Evolutionary conservation across 2,329 filamentous ascomycete species (phyloP).

Genomic region (Pseudofabraea citricarpa): DNA sequence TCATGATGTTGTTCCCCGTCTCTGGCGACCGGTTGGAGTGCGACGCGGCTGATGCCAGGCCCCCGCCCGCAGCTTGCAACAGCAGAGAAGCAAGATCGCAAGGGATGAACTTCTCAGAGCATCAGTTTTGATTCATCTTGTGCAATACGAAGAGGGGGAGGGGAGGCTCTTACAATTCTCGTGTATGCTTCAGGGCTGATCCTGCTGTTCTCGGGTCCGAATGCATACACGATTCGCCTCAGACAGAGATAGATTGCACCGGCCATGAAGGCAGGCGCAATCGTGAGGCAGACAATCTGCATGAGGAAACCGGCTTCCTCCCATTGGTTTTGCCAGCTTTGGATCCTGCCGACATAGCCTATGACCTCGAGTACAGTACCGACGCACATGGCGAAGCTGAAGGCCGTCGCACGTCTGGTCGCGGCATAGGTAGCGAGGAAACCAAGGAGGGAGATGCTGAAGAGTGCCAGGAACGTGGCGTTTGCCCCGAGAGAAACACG

Average conservation of each 20-base stretch:
- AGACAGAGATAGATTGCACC: slow-evolving; percentile 61
- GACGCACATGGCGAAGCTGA: slow-evolving; percentile 46
- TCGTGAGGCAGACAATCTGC: slow-evolving; percentile 57
- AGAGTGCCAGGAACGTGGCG: slow-evolving; percentile 44
- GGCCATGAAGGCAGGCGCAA: slow-evolving; percentile 60
- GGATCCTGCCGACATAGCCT: slow-evolving; percentile 54
- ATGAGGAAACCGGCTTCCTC: slow-evolving; percentile 43
- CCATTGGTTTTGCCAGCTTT: slow-evolving; percentile 50
- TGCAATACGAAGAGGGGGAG: no score
- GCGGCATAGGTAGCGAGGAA: slow-evolving; percentile 36
- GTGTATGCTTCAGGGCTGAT: slow-evolving; percentile 43
- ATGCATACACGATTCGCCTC: slow-evolving; percentile 41
- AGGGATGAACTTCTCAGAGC: slow-evolving; percentile 47
- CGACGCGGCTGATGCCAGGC: slow-evolving; percentile 46
- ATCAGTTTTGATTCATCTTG: neutral
- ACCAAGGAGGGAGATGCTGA: slow-evolving; percentile 37
- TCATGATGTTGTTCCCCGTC: slow-evolving; percentile 55
- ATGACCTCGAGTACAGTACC: slow-evolving; percentile 52
- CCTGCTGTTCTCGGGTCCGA: slow-evolving; percentile 43
- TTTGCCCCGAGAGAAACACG: slow-evolving; percentile 50
- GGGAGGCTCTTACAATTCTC: slow-evolving; percentile 41
- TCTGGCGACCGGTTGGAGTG: slow-evolving; percentile 30
- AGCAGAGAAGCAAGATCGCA: slow-evolving; percentile 58
- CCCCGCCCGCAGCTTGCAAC: slow-evolving; percentile 58
- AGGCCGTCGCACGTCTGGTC: slow-evolving; percentile 43